These are phyloP conservation scores for Neophaeococcomyces aloes DNA, from an alignment of 2,329 filamentous ascomycete genomes.

Conservation along the genomic window DNA sequence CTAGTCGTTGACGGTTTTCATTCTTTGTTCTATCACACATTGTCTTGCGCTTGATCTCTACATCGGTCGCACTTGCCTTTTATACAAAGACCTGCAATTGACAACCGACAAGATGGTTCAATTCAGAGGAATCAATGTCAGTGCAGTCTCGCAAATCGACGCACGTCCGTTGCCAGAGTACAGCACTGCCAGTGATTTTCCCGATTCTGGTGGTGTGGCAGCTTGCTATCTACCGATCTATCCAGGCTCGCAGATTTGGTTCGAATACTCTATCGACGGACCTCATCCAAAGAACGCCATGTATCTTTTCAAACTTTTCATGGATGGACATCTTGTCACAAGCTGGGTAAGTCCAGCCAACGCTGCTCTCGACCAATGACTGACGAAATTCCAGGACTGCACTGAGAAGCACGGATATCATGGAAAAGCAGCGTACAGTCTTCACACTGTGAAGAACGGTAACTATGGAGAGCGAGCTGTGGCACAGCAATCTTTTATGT, in stretches of 20 bases:
- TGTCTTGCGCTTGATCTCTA: no score
- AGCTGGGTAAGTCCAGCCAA: no score
- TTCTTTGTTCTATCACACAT: no score
- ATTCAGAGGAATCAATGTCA: constrained; percentile 19
- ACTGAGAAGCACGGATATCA: constrained; percentile 19
- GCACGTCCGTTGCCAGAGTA: constrained; percentile 19
- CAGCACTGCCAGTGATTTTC: neutral
- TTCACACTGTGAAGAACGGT: neutral
- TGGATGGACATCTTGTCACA: constrained; percentile 14
- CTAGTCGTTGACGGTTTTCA: no score
- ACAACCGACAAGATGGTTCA: constrained; percentile 15
- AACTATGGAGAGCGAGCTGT: neutral
- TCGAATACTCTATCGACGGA: constrained; percentile 21
- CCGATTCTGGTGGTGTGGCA: neutral
- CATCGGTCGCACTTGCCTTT: no score
- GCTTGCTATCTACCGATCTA: constrained; percentile 19
- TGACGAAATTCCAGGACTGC: constrained; percentile 10
- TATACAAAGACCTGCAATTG: no score
- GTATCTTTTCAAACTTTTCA: constrained; percentile 21
- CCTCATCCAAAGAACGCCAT: constrained; percentile 18
- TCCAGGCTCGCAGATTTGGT: constrained; percentile 21
- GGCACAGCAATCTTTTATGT: neutral
- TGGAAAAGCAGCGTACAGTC: constrained; percentile 20
- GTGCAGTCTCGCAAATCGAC: constrained; percentile 20
- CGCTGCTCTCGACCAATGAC: neutral